These are phyloP conservation scores for Penicillium olsonii DNA, from an alignment of 2,329 filamentous ascomycete species.

Conservation along the genomic window DNA sequence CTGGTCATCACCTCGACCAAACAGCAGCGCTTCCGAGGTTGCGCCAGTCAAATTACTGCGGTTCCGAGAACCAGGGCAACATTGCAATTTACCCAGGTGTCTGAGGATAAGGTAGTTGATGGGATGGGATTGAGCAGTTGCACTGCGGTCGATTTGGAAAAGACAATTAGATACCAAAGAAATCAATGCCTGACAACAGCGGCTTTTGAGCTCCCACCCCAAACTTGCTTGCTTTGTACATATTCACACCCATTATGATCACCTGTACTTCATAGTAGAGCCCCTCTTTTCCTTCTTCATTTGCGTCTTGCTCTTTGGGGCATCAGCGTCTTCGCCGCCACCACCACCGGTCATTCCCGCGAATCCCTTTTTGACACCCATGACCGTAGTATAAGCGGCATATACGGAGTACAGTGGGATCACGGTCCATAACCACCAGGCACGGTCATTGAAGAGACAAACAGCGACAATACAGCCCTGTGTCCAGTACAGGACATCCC, in stretches of 20 bases:
- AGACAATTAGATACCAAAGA: neutral
- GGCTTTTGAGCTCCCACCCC: neutral
- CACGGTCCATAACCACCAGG: conserved; percentile 64
- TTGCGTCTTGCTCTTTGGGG: conserved; percentile 52
- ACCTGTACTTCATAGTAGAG: conserved; percentile 46
- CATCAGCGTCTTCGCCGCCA: conserved; percentile 22
- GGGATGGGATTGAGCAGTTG: neutral
- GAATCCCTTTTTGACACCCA: conserved; percentile 48
- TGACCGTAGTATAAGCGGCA: conserved; percentile 48
- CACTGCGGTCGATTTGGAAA: too few relatives aligned
- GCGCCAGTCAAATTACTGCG: too few relatives aligned
- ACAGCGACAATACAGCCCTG: conserved; percentile 76
- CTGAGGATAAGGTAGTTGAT: too few relatives aligned
- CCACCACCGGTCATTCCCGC: conserved; percentile 45
- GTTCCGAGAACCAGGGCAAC: too few relatives aligned
- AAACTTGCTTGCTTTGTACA: conserved; percentile 10
- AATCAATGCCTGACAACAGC: neutral
- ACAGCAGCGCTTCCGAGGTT: too few relatives aligned
- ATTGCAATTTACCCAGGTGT: too few relatives aligned
- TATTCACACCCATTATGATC: conserved; percentile 15
- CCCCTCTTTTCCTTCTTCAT: conserved; percentile 56
- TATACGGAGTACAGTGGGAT: conserved; percentile 53
- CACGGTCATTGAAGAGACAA: conserved; percentile 77
- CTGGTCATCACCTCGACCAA: too few relatives aligned
- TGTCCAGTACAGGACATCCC: conserved; percentile 93